Evolutionary conservation across 1,284 basidiomycete genomes (phyloP).

Genomic region (Cryptococcus neoformans): DNA sequence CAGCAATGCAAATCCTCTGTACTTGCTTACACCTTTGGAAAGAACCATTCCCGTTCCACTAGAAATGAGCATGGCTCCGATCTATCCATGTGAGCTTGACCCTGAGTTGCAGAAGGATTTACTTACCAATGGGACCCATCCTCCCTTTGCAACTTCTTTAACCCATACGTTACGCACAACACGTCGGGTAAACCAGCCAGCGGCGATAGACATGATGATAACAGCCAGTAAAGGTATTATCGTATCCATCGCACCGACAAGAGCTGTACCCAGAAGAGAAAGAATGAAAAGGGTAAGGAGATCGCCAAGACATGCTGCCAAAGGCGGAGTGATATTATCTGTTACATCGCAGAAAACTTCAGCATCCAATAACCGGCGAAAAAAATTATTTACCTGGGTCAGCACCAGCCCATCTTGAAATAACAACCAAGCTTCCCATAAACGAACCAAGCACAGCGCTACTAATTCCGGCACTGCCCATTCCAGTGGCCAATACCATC

Average conservation of each 20-base stretch:
- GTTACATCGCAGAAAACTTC: conserved; percentile 2
- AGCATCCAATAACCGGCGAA: not conserved
- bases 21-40: conserved; percentile 80
- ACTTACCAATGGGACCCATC: conserved; percentile 81
- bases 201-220: conserved; percentile 58
- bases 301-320: conserved; percentile 90
- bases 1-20: conserved; percentile 82
- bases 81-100: conserved; percentile 18
- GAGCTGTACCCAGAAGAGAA: conserved; percentile 58
- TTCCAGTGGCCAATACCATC: conserved; percentile 83
- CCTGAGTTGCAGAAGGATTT: not conserved
- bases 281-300: conserved; percentile 81
- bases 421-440: conserved; percentile 81
- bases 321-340: conserved; percentile 94
- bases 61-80: conserved; percentile 85
- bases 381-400: conserved; percentile 67
- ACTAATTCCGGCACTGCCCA: conserved; percentile 80
- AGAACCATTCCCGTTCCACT: conserved; percentile 88
- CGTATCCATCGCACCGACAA: conserved; percentile 65
- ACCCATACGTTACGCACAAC: conserved; percentile 54
- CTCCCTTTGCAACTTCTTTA: conserved; percentile 64
- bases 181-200: conserved; percentile 52
- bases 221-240: conserved; percentile 61
- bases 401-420: conserved; percentile 69
- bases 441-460: conserved; percentile 82